A percentile compares a stretch with the other conserved stretches of the same genome.
These are phyloP conservation scores for Suillus bovinus DNA, from an alignment of 768 basidiomycete species.

Conservation along the genomic window DNA sequence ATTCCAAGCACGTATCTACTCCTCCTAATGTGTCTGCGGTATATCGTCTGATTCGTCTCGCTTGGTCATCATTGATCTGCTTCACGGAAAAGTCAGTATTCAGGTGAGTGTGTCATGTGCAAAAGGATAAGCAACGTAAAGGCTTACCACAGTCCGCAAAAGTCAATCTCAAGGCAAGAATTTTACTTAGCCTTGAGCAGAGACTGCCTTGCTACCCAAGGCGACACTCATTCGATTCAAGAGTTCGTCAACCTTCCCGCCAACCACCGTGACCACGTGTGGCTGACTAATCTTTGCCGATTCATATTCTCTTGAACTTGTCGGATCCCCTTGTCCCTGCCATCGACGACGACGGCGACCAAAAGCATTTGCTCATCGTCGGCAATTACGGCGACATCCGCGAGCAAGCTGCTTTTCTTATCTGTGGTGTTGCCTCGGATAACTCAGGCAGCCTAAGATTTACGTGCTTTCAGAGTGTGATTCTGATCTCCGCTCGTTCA, in stretches of 20 bases:
- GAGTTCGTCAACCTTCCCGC: not conserved
- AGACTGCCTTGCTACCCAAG: not conserved
- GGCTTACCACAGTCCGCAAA: not conserved
- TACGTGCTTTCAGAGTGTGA: slow-evolving; percentile 16
- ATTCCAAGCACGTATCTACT: not conserved
- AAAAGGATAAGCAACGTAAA: not conserved
- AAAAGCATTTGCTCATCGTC: slow-evolving; percentile 29
- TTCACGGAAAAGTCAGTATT: not conserved
- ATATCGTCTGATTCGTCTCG: not conserved
- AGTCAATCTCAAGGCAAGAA: not conserved
- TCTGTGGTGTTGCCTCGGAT: not conserved
- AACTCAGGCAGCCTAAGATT: slow-evolving; percentile 19
- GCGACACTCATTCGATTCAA: not conserved
- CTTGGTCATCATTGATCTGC: not conserved
- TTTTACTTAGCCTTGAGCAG: not conserved
- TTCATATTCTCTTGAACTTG: slow-evolving; percentile 24
- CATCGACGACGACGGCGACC: slow-evolving; percentile 31
- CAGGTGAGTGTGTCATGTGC: not conserved
- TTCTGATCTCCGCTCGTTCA: slow-evolving; percentile 25
- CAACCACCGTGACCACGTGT: slow-evolving; percentile 25
- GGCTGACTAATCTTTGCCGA: slow-evolving; percentile 29
- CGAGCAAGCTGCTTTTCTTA: not conserved
- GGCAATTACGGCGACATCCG: slow-evolving; percentile 26
- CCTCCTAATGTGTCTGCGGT: not conserved
- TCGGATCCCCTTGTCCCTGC: slow-evolving; percentile 38